These are phyloP conservation scores for Usnea hakonensis DNA, from an alignment of 495 filamentous ascomycete species.

Conservation along the genomic window DNA sequence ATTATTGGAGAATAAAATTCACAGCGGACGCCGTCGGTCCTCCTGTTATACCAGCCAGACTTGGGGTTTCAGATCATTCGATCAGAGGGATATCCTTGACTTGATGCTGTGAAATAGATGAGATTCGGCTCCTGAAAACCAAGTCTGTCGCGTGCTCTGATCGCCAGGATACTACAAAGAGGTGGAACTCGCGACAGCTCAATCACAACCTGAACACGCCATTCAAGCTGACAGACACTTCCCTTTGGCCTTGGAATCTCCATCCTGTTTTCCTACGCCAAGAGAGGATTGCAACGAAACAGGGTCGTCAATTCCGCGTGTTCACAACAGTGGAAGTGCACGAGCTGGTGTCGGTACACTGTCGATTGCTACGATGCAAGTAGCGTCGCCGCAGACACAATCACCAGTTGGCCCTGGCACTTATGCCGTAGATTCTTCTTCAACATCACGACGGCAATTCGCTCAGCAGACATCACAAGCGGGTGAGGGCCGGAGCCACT, in stretches of 20 bases:
- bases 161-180: neutral
- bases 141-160: neutral
- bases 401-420: slow-evolving; percentile 40
- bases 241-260: neutral
- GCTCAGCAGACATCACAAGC: slow-evolving; percentile 31
- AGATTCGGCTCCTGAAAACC: neutral
- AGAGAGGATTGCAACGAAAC: neutral
- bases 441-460: slow-evolving; percentile 42
- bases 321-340: neutral
- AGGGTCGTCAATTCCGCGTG: neutral
- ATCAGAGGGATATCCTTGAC: neutral
- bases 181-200: neutral
- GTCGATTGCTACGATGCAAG: slow-evolving; percentile 48
- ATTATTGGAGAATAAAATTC: neutral
- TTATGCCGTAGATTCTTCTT: slow-evolving; percentile 37
- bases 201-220: neutral
- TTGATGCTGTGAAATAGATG: neutral
- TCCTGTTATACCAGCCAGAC: neutral
- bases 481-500: slow-evolving; percentile 26
- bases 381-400: slow-evolving; percentile 44
- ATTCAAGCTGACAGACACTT: neutral
- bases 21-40: neutral
- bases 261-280: neutral
- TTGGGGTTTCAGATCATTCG: neutral
- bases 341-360: neutral